Base-by-base conservation (phyloP, 2,329 filamentous ascomycete species). In the Claviceps digitariae region DNA sequence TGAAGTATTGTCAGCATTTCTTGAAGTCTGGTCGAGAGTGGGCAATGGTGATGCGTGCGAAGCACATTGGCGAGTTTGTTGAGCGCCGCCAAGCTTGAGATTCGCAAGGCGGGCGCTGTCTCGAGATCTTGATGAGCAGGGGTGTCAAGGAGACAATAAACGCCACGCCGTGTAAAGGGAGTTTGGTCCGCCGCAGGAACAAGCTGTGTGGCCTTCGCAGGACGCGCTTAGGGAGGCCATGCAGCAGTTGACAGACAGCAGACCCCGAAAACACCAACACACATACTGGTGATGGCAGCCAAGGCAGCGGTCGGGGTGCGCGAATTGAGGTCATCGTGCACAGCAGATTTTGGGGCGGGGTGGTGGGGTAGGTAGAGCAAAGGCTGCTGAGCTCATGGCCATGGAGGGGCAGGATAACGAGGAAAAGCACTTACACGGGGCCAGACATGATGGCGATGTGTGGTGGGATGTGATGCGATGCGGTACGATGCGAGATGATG, bases 31-130 rank as follows among this genome's bases (percentile, higher is more conserved):
- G 58, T 53, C 55, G 52, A 61, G 52, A 49, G 61, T 53, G 47
- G 56, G 57, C 50, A 56, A 51, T 56, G 21, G 21, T 13, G 62
- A 52, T 57, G 58, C 65, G 59, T 63, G 62, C 65, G 58, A 57
- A 20, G 54, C 53, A 57, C 66, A 61, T 63, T 68, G 60, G 67
- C 73, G 73, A 73, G 66, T 62, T 64, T 68, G 59, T 67, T 73
- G 73, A 70, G 77, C 73, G 70, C 77, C 79, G 72, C 83, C 82
- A 72, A 86, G 77, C 74, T 82, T 79, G 70, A 86, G 80, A 74
- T 79, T 83, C 70, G 83, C 82, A 66, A 88, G 79, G 73, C 84
- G 85, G 72, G 83, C 83, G 76, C 84, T 87, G 75, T 59, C 57
- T 63, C 63, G 59, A 61, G 61, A 60, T 50, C 58, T 69, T 69